These are phyloP conservation scores for Pseudogymnoascus sp. DNA, from an alignment of 2,329 filamentous ascomycete genomes.

Conservation along the genomic window DNA sequence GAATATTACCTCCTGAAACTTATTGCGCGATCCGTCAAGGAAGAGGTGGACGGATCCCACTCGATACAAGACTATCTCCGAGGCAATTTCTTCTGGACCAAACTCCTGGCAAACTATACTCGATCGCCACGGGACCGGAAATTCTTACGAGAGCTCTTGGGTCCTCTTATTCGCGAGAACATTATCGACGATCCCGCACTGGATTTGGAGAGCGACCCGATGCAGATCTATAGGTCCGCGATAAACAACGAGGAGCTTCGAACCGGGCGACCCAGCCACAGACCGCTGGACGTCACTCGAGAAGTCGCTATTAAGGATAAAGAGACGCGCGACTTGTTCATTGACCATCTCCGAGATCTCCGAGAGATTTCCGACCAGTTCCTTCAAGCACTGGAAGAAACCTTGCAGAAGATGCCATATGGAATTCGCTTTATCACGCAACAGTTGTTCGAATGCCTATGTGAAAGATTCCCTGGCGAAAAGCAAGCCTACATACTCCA, in stretches of 20 bases:
- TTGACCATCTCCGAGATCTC: constrained; percentile 88
- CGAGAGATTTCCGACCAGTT: constrained; percentile 92
- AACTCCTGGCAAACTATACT: constrained; percentile 79
- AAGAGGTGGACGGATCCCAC: constrained; percentile 71
- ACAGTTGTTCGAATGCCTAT: constrained; percentile 75
- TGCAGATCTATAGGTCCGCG: constrained; percentile 91
- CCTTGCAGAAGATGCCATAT: constrained; percentile 83
- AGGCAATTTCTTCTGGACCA: constrained; percentile 89
- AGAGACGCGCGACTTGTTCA: constrained; percentile 87
- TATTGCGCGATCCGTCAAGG: constrained; percentile 71
- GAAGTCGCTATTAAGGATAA: constrained; percentile 94
- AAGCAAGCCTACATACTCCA: constrained; percentile 72
- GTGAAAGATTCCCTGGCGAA: constrained; percentile 72
- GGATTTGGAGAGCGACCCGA: constrained; percentile 91
- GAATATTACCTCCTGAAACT: constrained; percentile 95
- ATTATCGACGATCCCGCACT: constrained; percentile 87
- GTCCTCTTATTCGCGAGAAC: constrained; percentile 79
- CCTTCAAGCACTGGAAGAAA: constrained; percentile 73
- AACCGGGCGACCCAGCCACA: constrained; percentile 75
- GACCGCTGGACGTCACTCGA: constrained; percentile 77
- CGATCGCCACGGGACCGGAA: constrained; percentile 88
- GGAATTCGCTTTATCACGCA: constrained; percentile 82
- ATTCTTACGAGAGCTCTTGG: constrained; percentile 80
- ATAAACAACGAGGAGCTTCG: constrained; percentile 97
- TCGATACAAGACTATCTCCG: constrained; percentile 79